Evolutionary conservation across 306 rosid species (phyloP).

Genomic region (Corylus avellana): DNA sequence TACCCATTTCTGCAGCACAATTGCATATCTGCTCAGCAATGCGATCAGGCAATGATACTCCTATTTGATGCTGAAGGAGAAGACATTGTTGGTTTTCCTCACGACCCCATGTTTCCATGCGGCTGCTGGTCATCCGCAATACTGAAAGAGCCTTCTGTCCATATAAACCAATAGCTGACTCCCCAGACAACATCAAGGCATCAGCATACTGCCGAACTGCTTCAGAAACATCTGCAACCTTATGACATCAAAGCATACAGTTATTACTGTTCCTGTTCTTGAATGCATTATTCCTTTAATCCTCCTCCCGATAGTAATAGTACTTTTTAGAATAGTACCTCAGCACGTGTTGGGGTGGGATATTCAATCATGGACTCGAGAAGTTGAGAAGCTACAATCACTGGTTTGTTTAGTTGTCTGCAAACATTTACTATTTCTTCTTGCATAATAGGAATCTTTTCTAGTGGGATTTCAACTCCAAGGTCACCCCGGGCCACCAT

Average conservation of each 20-base stretch:
- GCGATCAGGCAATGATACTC: constrained; percentile 67
- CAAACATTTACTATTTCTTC: constrained; percentile 60
- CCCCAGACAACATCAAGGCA: constrained; percentile 87
- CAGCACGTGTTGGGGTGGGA: constrained; percentile 97
- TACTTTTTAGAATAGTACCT: constrained; percentile 45
- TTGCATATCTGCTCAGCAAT: constrained; percentile 82
- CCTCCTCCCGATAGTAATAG: background rate
- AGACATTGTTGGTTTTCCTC: constrained; percentile 54
- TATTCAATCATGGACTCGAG: constrained; percentile 93
- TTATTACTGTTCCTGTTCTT: background rate
- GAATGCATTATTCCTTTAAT: background rate
- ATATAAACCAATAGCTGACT: constrained; percentile 80
- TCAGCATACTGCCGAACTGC: constrained; percentile 85
- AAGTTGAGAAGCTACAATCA: constrained; percentile 91
- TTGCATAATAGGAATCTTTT: constrained; percentile 82
- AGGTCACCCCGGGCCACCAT: constrained; percentile 94
- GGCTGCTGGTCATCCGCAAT: constrained; percentile 66
- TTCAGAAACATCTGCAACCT: constrained; percentile 97
- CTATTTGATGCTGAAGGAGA: constrained; percentile 54
- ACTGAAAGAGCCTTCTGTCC: constrained; percentile 82
- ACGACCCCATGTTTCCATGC: constrained; percentile 79
- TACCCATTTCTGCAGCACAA: constrained; percentile 82
- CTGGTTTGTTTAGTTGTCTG: constrained; percentile 87
- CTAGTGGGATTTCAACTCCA: constrained; percentile 89
- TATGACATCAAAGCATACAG: constrained; percentile 25